A percentile compares a stretch with the other conserved stretches of the same genome.
phyloP scores from a whole-genome alignment of 2,329 filamentous ascomycete species.

The Thielaviopsis punctulata region DNA sequence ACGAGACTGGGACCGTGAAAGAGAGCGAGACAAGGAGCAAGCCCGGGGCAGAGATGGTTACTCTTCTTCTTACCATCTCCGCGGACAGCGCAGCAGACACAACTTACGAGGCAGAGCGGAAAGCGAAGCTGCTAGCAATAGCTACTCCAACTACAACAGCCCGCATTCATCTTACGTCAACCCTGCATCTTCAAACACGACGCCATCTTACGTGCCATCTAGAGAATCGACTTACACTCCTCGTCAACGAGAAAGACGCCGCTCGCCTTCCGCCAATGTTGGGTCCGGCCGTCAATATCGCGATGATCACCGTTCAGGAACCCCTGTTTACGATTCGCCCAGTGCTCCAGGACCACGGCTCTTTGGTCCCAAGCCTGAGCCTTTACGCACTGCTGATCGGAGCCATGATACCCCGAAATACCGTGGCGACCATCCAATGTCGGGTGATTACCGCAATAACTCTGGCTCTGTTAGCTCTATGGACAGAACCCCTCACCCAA shows the following conservation, averaged over 20 bases:
- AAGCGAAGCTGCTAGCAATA: not conserved
- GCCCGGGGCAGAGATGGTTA: not conserved
- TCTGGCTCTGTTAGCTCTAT: not conserved
- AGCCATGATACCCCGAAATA: conserved; percentile 3
- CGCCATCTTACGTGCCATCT: not conserved
- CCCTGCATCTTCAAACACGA: not conserved
- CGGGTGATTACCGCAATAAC: conserved; percentile 4
- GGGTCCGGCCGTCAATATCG: conserved; percentile 1
- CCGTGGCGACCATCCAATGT: not conserved
- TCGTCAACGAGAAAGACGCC: not conserved
- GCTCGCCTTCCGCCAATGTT: conserved; percentile 5
- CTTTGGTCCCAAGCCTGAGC: conserved; percentile 11
- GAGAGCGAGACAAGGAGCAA: not conserved
- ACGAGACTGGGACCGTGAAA: conserved; percentile 2
- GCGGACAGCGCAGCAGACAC: conserved; percentile 4
- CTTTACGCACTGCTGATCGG: conserved; percentile 2
- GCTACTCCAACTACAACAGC: conserved; percentile 2
- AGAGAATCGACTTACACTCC: conserved; percentile 6
- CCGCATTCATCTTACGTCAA: conserved; percentile 4
- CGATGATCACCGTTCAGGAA: conserved; percentile 8
- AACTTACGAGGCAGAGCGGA: conserved; percentile 1
- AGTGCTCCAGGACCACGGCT: conserved; percentile 3
- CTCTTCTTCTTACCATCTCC: conserved; percentile 4
- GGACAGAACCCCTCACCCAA: not conserved
- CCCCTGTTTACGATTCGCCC: conserved; percentile 5